Evolutionary conservation across 1,139 yeast species (phyloP).

Genomic region (Yamadazyma mexicana): DNA sequence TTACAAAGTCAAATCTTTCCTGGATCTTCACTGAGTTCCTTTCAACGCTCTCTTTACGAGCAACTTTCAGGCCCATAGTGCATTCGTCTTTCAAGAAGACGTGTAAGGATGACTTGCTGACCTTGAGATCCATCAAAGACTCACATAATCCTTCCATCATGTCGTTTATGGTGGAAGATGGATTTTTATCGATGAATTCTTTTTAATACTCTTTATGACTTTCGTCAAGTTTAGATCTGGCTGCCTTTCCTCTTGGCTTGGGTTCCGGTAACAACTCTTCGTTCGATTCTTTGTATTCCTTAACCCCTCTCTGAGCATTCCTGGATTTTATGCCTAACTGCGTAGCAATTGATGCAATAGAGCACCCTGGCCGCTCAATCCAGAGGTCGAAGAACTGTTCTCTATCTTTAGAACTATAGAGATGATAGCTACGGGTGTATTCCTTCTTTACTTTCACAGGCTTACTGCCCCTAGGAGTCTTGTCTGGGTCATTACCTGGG

Average conservation of each 20-base stretch:
- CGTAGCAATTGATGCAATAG: conserved; percentile 9
- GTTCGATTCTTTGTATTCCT: conserved; percentile 10
- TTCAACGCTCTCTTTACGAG: conserved; percentile 2
- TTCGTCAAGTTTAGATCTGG: conserved; percentile 10
- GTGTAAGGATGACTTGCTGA: conserved; percentile 8
- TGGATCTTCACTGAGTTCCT: conserved; percentile 6
- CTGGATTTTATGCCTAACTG: conserved; percentile 2
- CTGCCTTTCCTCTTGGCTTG: conserved; percentile 9
- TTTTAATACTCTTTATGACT: conserved; percentile 12
- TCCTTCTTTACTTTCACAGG: neutral
- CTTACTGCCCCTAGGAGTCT: no score
- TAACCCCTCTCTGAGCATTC: conserved; percentile 15
- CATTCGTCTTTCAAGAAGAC: conserved; percentile 7
- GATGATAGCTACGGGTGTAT: conserved; percentile 5
- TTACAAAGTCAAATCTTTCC: conserved; percentile 3
- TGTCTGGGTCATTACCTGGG: no score
- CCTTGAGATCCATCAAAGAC: conserved; percentile 8
- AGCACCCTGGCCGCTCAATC: conserved; percentile 11
- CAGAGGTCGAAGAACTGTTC: conserved; percentile 11
- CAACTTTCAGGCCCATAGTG: conserved; percentile 4
- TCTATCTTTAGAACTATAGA: conserved; percentile 8
- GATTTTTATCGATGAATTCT: conserved; percentile 6
- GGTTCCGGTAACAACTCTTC: conserved; percentile 11
- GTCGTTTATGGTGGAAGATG: conserved; percentile 11
- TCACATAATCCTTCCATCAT: conserved; percentile 5